Evolutionary conservation across 2,329 filamentous ascomycete genomes (phyloP), one percentile per base, ranked within the genome.

Genomic region (Apiospora kogelbergensis): DNA sequence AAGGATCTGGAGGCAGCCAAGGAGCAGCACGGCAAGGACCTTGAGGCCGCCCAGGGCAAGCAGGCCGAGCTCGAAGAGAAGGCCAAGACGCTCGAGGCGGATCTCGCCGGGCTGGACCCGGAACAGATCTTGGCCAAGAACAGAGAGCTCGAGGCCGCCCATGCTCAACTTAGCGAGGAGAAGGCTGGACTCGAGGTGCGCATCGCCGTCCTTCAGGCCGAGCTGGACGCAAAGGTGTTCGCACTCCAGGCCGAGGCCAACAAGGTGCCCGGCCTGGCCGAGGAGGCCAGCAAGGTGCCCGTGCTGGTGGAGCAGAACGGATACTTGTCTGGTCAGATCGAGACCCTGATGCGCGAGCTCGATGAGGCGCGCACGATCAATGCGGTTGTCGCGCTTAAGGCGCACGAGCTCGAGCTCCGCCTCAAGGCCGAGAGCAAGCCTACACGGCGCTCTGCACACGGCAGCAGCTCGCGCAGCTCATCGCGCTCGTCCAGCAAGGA

Each of bases 401-500:
- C 37, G 11, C 48, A 44, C 22, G 53, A 67, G 46, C 66, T 67
- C n/a, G 66, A 67, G 53, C 24, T 44, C 33, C 46, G 37, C 17
- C 46, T 60, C 48, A 63, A 67, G 66, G 46, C 44, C 15, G 33
- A 41, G 30, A 67, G 37, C 40, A 60, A 42, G 66, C 17, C 48
- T 3, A 15, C 40, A 48, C 66, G 66, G 9, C 66, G 65, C 1
- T 40, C 65, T 5, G 63, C 33, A n/a, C 37, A 22, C 17, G n/a
- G 65, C 26, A 66, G 65, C 44, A 66, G 44, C 65, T 66, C 65
- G 65, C 64, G 64, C 11, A 45, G 41, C 33, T 64, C 60, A 9
- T 57, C 48, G 15, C 53, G 53, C 3, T 60, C 53, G 3, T 60
- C 53, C 17, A 60, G 53, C 53, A 60, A 60, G 30, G 53, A 60